Evolutionary conservation across 139 green algal genomes (phyloP).

Genomic region (Limnomonas spitsbergensis): DNA sequence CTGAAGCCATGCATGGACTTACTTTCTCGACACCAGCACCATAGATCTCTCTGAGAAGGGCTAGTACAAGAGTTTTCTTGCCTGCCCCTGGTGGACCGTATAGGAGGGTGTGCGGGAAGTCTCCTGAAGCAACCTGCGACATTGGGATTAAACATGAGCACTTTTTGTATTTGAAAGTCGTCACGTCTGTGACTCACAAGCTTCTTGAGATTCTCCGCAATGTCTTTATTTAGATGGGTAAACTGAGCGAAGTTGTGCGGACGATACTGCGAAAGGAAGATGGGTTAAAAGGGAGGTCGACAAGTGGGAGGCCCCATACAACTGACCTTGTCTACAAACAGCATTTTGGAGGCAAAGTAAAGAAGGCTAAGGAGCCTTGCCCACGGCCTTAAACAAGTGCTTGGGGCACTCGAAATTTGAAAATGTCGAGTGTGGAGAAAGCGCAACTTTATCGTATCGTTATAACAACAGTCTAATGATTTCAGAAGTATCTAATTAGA

Average conservation of each 20-base stretch:
- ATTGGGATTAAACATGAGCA: background rate
- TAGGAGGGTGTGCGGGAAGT: constrained; percentile 95
- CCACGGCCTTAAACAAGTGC: too few species aligned
- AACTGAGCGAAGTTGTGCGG: constrained; percentile 82
- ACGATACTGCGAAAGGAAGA: constrained; percentile 69
- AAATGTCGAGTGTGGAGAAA: background rate
- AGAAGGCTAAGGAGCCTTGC: background rate
- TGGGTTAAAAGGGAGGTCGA: background rate
- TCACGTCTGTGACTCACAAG: constrained; percentile 75
- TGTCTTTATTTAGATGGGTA: constrained; percentile 61
- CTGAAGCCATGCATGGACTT: background rate
- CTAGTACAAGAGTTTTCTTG: constrained; percentile 94
- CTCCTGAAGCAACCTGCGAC: constrained; percentile 70
- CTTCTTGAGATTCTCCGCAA: constrained; percentile 77
- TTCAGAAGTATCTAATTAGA: background rate
- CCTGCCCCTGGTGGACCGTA: constrained; percentile 91
- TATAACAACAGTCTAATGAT: background rate
- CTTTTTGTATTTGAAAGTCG: background rate
- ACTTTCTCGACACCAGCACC: constrained; percentile 90
- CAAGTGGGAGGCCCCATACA: background rate
- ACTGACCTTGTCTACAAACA: constrained; percentile 77
- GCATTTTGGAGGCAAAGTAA: constrained; percentile 39
- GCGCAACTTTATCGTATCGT: background rate
- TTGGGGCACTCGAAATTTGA: too few species aligned
- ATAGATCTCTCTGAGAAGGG: constrained; percentile 89